Conservation (phyloP, 805 yeast genomes). For the Kazachstania psychrophila region DNA sequence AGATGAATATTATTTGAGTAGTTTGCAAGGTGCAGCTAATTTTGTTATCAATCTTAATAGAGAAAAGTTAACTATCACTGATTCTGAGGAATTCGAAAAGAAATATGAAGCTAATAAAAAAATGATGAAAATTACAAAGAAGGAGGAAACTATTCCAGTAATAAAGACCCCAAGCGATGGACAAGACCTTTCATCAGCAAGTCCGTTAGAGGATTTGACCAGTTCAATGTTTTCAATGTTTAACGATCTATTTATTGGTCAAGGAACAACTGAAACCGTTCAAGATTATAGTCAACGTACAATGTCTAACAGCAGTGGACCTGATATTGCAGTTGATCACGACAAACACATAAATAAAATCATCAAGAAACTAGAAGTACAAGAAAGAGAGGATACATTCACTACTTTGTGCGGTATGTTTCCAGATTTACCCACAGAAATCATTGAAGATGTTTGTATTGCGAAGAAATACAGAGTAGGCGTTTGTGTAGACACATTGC, state of each 20-base stretch:
- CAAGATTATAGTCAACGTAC: not conserved
- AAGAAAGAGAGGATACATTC: slow-evolving; percentile 40
- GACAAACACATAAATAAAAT: slow-evolving; percentile 18
- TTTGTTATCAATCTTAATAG: slow-evolving; percentile 57
- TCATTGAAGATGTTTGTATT: slow-evolving; percentile 60
- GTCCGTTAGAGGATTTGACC: slow-evolving; percentile 24
- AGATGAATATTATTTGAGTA: slow-evolving; percentile 80
- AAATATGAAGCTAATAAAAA: slow-evolving; percentile 39
- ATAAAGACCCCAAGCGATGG: not conserved
- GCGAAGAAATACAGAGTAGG: slow-evolving; percentile 63
- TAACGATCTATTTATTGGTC: slow-evolving; percentile 15
- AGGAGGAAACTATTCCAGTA: slow-evolving; percentile 3
- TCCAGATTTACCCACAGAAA: slow-evolving; percentile 58
- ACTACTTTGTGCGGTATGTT: slow-evolving; percentile 57
- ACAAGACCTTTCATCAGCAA: not conserved
- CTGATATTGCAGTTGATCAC: too few relatives aligned
- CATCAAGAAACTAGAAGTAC: slow-evolving; percentile 32
- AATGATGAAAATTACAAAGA: slow-evolving; percentile 17
- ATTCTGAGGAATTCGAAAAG: slow-evolving; percentile 49
- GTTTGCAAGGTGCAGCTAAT: slow-evolving; percentile 81
- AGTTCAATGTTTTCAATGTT: slow-evolving; percentile 16
- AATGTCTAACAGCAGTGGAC: too few relatives aligned
- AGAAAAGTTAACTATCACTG: slow-evolving; percentile 50
- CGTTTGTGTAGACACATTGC: slow-evolving; percentile 52
- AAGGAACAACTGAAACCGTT: slow-evolving; percentile 9